These are phyloP conservation scores for Aspergillus tubingensis DNA, from an alignment of 2,329 filamentous ascomycete species.

Conservation along the genomic window DNA sequence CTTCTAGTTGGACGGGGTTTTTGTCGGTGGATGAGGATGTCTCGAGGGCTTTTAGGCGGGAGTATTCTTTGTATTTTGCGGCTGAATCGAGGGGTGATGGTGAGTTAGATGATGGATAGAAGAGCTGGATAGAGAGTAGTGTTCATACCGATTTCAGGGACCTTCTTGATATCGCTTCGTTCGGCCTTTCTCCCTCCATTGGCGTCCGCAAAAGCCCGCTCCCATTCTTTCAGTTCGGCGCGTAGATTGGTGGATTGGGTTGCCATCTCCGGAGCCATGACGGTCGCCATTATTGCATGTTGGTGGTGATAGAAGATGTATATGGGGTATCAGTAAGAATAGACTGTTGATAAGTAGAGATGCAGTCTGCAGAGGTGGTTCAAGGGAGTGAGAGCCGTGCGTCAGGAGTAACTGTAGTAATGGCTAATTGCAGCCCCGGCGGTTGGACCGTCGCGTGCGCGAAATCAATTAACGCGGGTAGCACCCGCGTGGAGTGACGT, in stretches of 20 bases:
- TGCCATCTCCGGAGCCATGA: constrained; percentile 27
- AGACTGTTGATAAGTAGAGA: neutral
- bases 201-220: constrained; percentile 46
- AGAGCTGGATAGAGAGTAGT: neutral
- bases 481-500: constrained; percentile 24
- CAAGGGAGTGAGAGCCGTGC: neutral
- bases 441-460: constrained; percentile 25
- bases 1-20: constrained; percentile 21
- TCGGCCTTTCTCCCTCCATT: constrained; percentile 49
- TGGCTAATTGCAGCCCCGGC: constrained; percentile 3
- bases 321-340: neutral
- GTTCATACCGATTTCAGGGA: constrained; percentile 43
- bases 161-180: constrained; percentile 51
- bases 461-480: constrained; percentile 34
- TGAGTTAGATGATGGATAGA: neutral
- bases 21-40: constrained; percentile 6
- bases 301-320: neutral
- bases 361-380: constrained; percentile 3
- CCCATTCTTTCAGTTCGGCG: constrained; percentile 51
- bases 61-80: constrained; percentile 52
- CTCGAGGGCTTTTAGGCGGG: constrained; percentile 42
- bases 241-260: constrained; percentile 39
- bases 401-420: neutral
- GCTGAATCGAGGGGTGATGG: constrained; percentile 29
- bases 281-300: constrained; percentile 33